Evolutionary conservation across 73 alveolate genomes (phyloP).

Genomic region (Breviolum minutum): DNA sequence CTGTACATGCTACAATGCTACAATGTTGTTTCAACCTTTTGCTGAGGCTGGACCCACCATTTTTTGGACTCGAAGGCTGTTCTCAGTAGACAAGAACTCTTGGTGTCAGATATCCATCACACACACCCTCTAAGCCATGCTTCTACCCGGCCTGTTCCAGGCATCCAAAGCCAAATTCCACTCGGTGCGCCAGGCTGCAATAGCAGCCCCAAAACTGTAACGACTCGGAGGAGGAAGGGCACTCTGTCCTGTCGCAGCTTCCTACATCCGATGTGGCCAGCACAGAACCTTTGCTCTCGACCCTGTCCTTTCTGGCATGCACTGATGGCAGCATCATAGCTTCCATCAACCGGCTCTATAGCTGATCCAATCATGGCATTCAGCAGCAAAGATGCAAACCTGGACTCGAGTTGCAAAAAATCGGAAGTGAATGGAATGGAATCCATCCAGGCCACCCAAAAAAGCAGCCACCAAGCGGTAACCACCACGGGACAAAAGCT

Average conservation of each 20-base stretch:
- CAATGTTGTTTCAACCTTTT: background rate
- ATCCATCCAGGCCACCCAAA: too few relatives aligned
- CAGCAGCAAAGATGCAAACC: constrained; percentile 40
- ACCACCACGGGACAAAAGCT: background rate
- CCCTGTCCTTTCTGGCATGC: constrained; percentile 76
- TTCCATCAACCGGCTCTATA: constrained; percentile 16
- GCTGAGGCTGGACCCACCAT: too few relatives aligned
- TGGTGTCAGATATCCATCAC: background rate
- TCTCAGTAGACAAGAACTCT: too few relatives aligned
- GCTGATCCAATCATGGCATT: constrained; percentile 2
- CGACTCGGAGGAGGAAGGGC: background rate
- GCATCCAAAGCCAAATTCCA: constrained; percentile 91
- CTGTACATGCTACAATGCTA: background rate
- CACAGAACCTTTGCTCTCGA: background rate
- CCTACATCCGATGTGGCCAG: background rate
- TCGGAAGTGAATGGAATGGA: too few relatives aligned
- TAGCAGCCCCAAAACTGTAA: constrained; percentile 49
- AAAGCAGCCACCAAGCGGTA: background rate
- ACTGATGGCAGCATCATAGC: constrained; percentile 64
- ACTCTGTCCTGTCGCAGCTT: background rate
- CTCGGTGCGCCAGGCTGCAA: constrained; percentile 77
- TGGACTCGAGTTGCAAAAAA: background rate
- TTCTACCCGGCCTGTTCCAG: constrained; percentile 65
- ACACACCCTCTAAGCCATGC: background rate
- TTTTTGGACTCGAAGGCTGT: background rate